Base-by-base conservation (phyloP, 306 rosid species). In the Sechiopsis laciniata region DNA sequence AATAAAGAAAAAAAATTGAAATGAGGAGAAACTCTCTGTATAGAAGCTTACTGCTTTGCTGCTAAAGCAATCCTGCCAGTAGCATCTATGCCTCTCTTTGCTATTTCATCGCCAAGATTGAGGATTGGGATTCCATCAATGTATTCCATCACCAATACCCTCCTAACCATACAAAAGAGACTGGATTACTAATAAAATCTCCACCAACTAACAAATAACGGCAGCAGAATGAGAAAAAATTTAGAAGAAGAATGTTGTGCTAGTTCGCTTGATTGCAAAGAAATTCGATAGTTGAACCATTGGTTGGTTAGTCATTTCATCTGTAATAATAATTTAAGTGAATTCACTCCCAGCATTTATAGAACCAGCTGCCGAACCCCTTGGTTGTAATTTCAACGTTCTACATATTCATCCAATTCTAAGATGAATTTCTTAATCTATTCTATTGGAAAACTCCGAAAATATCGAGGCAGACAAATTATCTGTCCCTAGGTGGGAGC, bases 61-160 rank as follows among this genome's bases (percentile, higher is more conserved):
- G 84, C 92, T 55, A 78, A 83, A 51, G 97, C 99, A 78, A 86
- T 48, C 84, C 77, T 89, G 80, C 99, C 84, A 79, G 52, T 76
- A 56, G 99, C 92, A 75, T 91, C 76, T 80, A 94, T 80, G 71
- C 99, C 99, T 76, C 96, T 84, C 82, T 88, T 94, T 7, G 88
- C 92, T 76, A 94, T 91, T 82, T 91, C 99, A 75, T 91, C 89
- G 55, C 99, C 99, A 48, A 94, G 97, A 77, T 85, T 89, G 75
- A 94, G 83, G 81, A 94, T 89, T 68, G 99, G 99, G 82, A 84
- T 65, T 73, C 99, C 99, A 71, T 89, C 88, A 16, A 94, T 85
- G 80, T 84, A 94, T 78, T 94, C 99, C 99, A 94, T 94, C 45
- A 89, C 92, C 76, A 94, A 79, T 74, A 83, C 86, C 83, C 96